Evolutionary conservation across 78 protist genomes (phyloP).

Genomic region (Dictyostelium discoideum): dicty_2.7 NC_007089.4:5373501-5374000

Average conservation of each 20-base stretch:
- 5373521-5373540: conserved; percentile 75
- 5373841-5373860: neutral
- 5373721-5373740: conserved; percentile 77
- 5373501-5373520: conserved; percentile 85
- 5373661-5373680: conserved; percentile 78
- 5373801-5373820: neutral
- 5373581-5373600: conserved; percentile 49
- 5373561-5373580: conserved; percentile 79
- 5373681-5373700: conserved; percentile 63
- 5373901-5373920: neutral
- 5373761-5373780: conserved; percentile 82
- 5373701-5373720: conserved; percentile 84
- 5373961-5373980: neutral
- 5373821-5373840: neutral
- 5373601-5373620: conserved; percentile 75
- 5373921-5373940: neutral
- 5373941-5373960: neutral
- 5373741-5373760: conserved; percentile 71
- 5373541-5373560: conserved; percentile 82
- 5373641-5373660: conserved; percentile 82
- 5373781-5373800: conserved; percentile 48
- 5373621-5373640: conserved; percentile 55
- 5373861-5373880: neutral
- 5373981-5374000: neutral
- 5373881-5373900: neutral